Conservation (phyloP, 2,329 filamentous ascomycete genomes). For the Monosporascus sp. region DNA sequence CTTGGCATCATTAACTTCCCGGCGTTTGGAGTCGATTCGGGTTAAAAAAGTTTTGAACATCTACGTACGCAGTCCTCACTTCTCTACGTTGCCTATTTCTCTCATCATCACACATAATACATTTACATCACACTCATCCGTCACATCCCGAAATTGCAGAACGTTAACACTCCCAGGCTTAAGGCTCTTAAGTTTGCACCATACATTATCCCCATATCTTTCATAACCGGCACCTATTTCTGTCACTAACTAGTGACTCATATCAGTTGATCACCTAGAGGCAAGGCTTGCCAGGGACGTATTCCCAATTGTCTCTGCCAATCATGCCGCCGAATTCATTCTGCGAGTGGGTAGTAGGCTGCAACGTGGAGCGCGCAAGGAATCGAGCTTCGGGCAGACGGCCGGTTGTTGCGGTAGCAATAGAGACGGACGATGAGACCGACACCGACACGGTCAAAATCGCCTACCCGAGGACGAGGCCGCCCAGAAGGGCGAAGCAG, state of each 20-base stretch:
- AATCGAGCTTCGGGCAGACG: conserved; percentile 7
- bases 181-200: too few relatives aligned
- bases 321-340: conserved; percentile 35
- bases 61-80: too few relatives aligned
- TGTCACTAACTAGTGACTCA: too few relatives aligned
- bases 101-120: not conserved
- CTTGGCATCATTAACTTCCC: too few relatives aligned
- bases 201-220: too few relatives aligned
- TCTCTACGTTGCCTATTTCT: not conserved
- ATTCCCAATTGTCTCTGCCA: not conserved
- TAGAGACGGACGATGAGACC: conserved; percentile 48
- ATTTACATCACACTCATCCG: too few relatives aligned
- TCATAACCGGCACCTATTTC: too few relatives aligned
- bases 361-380: conserved; percentile 23
- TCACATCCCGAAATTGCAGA: too few relatives aligned
- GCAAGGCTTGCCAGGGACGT: not conserved
- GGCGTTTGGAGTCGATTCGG: too few relatives aligned
- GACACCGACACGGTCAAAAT: conserved; percentile 43
- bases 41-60: too few relatives aligned
- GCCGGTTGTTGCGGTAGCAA: conserved; percentile 31
- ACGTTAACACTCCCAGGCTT: too few relatives aligned
- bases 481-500: conserved; percentile 6
- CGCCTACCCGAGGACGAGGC: conserved; percentile 40
- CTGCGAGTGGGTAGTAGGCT: conserved; percentile 35
- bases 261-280: too few relatives aligned